phyloP scores from a whole-genome alignment of 768 basidiomycete species.

The Suillus subalutaceus region DNA sequence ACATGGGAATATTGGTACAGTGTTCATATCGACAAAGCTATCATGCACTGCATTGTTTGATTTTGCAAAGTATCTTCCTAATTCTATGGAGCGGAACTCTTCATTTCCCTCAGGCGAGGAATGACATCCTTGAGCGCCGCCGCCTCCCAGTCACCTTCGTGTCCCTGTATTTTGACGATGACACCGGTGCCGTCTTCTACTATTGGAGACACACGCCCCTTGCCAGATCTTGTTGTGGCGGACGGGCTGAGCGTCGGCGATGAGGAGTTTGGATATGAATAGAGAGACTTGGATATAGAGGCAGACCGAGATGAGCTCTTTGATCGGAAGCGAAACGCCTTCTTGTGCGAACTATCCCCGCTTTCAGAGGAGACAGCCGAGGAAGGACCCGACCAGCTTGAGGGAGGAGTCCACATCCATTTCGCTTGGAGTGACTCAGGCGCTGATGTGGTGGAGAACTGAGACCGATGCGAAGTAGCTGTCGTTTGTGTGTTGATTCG shows the following conservation, averaged over 20 bases:
- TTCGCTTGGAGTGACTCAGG: not conserved
- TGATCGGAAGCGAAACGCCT: conserved; percentile 11
- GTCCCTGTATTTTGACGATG: conserved; percentile 19
- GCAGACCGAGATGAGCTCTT: conserved; percentile 9
- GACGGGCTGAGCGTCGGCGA: conserved; percentile 11
- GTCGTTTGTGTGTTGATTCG: not conserved
- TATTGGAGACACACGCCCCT: not conserved
- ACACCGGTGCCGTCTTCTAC: conserved; percentile 2
- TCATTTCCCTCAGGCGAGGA: conserved; percentile 31
- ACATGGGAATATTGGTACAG: not conserved
- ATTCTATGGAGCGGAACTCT: not conserved
- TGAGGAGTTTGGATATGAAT: not conserved
- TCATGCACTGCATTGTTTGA: not conserved
- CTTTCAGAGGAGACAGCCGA: conserved; percentile 7
- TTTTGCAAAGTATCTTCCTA: not conserved
- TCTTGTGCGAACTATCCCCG: not conserved
- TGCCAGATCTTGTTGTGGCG: not conserved
- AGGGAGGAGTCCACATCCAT: conserved; percentile 27
- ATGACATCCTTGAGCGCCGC: conserved; percentile 32
- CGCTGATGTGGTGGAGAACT: not conserved
- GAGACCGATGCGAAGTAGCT: not conserved
- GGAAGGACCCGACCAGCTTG: conserved; percentile 27
- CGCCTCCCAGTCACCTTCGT: conserved; percentile 24
- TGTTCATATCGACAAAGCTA: not conserved
- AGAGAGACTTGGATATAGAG: not conserved